phyloP scores from a whole-genome alignment of 495 filamentous ascomycete genomes.

The Hyaloscypha hepaticicola region DNA sequence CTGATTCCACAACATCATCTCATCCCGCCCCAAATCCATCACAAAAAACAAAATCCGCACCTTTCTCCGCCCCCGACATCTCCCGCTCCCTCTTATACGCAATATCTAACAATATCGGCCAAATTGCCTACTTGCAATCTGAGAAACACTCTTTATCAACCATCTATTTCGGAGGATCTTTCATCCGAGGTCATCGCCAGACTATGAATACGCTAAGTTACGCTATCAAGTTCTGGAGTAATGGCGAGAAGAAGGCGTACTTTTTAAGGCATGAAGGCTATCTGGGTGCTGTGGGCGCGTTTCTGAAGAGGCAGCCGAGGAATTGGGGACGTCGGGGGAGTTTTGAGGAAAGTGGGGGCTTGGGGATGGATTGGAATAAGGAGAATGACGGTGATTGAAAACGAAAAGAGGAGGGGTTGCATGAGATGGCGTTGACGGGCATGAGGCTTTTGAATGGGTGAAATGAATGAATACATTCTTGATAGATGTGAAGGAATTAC shows the following conservation, averaged over 20 bases:
- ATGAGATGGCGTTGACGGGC: background rate
- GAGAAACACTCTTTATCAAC: conserved; percentile 86
- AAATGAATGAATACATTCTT: too few relatives aligned
- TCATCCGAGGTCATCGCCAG: conserved; percentile 93
- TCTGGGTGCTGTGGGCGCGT: conserved; percentile 93
- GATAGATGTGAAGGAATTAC: too few relatives aligned
- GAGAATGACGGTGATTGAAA: background rate
- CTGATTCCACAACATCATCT: conserved; percentile 16
- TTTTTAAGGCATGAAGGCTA: conserved; percentile 96
- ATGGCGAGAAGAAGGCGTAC: conserved; percentile 91
- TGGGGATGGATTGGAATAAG: conserved; percentile 23
- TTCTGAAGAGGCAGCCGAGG: conserved; percentile 82
- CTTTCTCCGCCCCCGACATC: conserved; percentile 49
- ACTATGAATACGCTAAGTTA: conserved; percentile 97
- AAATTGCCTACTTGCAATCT: conserved; percentile 93
- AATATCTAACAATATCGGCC: conserved; percentile 91
- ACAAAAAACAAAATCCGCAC: background rate
- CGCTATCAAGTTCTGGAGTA: conserved; percentile 96
- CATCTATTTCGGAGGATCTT: conserved; percentile 97
- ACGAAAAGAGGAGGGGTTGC: background rate
- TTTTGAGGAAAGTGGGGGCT: conserved; percentile 41
- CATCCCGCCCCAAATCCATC: background rate
- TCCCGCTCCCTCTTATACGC: conserved; percentile 74
- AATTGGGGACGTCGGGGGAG: conserved; percentile 91
- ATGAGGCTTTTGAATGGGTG: too few relatives aligned